A percentile compares a stretch with the other conserved stretches of the same genome.
These are phyloP conservation scores for Acer saccharum DNA, from an alignment of 345 rosid genomes.

Conservation along the genomic window DNA sequence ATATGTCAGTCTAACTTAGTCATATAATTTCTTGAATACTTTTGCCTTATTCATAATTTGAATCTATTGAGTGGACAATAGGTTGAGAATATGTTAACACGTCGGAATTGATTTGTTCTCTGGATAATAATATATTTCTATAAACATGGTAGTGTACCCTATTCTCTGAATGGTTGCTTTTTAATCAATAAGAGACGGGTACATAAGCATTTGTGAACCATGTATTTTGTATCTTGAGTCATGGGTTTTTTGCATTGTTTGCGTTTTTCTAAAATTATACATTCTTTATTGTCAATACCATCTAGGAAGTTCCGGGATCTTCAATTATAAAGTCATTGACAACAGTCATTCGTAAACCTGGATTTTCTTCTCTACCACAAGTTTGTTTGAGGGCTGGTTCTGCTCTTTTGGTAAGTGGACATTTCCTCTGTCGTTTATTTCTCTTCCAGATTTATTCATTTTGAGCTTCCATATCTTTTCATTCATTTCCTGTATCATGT, in stretches of 20 bases:
- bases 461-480: not conserved
- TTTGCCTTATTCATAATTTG: not conserved
- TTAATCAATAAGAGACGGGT: not conserved
- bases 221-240: not conserved
- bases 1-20: not conserved
- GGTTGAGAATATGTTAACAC: not conserved
- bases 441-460: constrained; percentile 7
- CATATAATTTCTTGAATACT: not conserved
- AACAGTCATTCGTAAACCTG: constrained; percentile 66
- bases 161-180: not conserved
- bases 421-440: constrained; percentile 12
- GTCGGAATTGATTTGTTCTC: not conserved
- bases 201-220: not conserved
- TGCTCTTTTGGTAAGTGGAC: constrained; percentile 67
- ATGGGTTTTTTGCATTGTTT: not conserved
- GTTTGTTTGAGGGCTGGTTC: constrained; percentile 79
- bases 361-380: constrained; percentile 68
- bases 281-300: constrained; percentile 16
- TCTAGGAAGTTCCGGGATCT: constrained; percentile 71
- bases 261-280: not conserved
- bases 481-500: not conserved
- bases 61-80: not conserved
- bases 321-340: constrained; percentile 62
- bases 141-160: not conserved
- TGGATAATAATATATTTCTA: not conserved